Evolutionary conservation across 768 basidiomycete species (phyloP), one percentile per base, ranked within the genome.

Genomic region (Pholiota conissans): DNA sequence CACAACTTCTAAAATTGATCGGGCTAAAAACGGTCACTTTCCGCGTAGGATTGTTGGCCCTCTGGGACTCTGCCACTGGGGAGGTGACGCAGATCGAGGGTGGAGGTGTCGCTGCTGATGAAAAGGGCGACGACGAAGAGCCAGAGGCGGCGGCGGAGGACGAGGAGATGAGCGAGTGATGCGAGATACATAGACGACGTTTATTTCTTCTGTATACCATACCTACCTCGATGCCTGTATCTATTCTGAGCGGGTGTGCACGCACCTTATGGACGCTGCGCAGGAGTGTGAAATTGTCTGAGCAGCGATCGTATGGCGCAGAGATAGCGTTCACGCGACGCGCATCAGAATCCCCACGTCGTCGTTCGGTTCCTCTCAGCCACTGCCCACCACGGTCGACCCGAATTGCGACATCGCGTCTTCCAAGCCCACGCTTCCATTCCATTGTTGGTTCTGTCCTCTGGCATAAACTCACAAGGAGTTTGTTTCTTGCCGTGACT

Each of bases 1-100:
- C 95, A 26, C 92, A 98, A 73, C 75, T 98, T 46, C 76, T 99
- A 60, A 98, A 98, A 78, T 78, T 98, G 59, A 84, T 94, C 39
- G 93, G 93, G 10, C 84, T 94, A 66, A 88, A 85, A 74, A 90
- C 95, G 90, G 94, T 94, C 2, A 81, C 79, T 48, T 95, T 95
- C 72, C 79, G 84, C 60, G 85, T 93, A 22, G 80, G 78, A n/a
- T 71, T 93, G 56, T 79, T 84, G 54, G 82, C 85, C 40, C 76
- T 87, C 56, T 94, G 91, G 91, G 85, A 88, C 61, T 81, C 86
- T 47, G 76, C 74, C 57, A 85, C 78, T 29, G 90, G 85, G 20
- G 78, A 85, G 63, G 85, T 93, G 34, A 75, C 78, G 1, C 79
- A 87, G 69, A 69, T 87, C 16, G 86, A 84, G 54, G 75, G 79